A percentile compares a stretch with the other conserved stretches of the same genome.
phyloP scores from a whole-genome alignment of 139 green algal genomes.

The Eudorina sp. region DNA sequence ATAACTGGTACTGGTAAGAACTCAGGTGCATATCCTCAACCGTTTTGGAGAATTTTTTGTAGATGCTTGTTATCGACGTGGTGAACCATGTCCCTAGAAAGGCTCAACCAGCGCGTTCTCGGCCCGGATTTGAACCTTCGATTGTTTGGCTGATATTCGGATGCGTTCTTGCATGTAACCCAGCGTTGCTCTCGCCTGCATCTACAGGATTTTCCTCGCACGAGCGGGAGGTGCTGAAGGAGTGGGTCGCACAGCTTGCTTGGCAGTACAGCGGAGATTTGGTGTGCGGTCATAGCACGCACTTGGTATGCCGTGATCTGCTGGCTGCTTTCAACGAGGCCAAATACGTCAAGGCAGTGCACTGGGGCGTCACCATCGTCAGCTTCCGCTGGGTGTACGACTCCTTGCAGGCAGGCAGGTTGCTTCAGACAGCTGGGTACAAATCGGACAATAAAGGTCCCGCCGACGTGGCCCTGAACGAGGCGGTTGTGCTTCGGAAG shows the following conservation, averaged over 20 bases:
- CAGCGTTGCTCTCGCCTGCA: neutral
- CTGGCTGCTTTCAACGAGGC: neutral
- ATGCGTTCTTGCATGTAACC: too few species aligned
- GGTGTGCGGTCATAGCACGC: neutral
- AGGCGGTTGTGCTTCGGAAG: neutral
- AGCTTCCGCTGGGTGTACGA: slow-evolving; percentile 27
- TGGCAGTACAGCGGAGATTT: slow-evolving; percentile 34
- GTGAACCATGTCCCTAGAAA: too few species aligned
- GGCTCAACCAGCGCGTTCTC: too few species aligned
- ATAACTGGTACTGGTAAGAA: neutral
- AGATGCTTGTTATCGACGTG: neutral
- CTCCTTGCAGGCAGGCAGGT: neutral
- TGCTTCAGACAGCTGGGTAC: neutral
- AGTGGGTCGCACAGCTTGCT: neutral
- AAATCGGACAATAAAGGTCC: slow-evolving; percentile 5
- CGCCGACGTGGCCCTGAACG: neutral
- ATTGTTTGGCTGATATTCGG: too few species aligned
- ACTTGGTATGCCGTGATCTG: slow-evolving; percentile 9
- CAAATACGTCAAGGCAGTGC: slow-evolving; percentile 16
- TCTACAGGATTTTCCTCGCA: slow-evolving; percentile 1
- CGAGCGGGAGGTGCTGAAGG: slow-evolving; percentile 21
- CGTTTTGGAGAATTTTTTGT: neutral
- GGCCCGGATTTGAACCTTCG: too few species aligned
- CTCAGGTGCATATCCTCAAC: neutral
- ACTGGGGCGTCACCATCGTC: slow-evolving; percentile 23